phyloP scores from a whole-genome alignment of 768 basidiomycete genomes.

The Lentinula raphanica region DNA sequence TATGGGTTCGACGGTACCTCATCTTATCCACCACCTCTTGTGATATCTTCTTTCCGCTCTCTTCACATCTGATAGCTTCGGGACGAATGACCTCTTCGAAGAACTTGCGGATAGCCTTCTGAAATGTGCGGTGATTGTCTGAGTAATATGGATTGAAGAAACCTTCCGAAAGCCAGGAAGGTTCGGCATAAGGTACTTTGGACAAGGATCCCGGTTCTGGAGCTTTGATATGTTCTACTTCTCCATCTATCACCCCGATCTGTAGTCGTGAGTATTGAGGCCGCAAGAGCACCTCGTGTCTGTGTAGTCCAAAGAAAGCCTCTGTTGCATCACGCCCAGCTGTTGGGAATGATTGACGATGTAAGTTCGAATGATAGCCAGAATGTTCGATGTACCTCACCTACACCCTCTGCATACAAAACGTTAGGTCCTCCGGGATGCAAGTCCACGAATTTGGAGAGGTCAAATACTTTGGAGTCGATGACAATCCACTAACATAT shows the following conservation, averaged over 20 bases:
- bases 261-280: constrained; percentile 71
- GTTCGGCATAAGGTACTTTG: constrained; percentile 79
- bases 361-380: not conserved
- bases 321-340: constrained; percentile 76
- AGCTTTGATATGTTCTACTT: constrained; percentile 50
- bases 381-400: constrained; percentile 35
- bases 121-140: constrained; percentile 69
- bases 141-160: constrained; percentile 76
- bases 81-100: constrained; percentile 69
- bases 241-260: constrained; percentile 56
- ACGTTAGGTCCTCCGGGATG: constrained; percentile 85
- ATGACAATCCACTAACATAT: constrained; percentile 68
- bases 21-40: constrained; percentile 83
- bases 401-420: constrained; percentile 58
- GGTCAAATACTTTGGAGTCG: constrained; percentile 76
- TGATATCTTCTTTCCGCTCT: constrained; percentile 80
- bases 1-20: constrained; percentile 49
- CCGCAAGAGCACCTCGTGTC: constrained; percentile 70
- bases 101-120: constrained; percentile 70
- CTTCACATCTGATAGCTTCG: constrained; percentile 77
- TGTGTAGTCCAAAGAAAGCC: constrained; percentile 81
- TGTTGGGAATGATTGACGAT: constrained; percentile 9
- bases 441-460: constrained; percentile 74
- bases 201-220: constrained; percentile 61
- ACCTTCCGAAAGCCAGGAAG: constrained; percentile 69